phyloP scores from a whole-genome alignment of 169 alveolate genomes.

The Miamiensis avidus region DNA sequence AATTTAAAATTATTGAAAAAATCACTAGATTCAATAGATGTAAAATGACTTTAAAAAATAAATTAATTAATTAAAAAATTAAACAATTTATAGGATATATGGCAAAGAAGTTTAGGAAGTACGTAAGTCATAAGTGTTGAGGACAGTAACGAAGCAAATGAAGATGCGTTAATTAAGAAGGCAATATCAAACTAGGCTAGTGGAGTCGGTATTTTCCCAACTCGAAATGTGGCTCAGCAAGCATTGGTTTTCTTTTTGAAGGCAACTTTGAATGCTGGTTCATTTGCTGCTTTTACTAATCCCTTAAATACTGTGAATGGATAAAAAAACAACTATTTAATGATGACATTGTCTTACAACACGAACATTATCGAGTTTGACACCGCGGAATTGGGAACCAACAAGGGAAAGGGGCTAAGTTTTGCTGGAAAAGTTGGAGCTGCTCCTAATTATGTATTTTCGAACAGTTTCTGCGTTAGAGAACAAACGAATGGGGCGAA shows the following conservation, averaged over 20 bases:
- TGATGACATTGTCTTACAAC: background rate
- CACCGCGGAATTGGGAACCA: background rate
- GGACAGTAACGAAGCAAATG: background rate
- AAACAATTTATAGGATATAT: too few species aligned
- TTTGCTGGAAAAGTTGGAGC: background rate
- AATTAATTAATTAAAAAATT: too few species aligned
- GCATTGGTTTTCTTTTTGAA: background rate
- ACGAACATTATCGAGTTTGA: background rate
- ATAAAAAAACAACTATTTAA: too few species aligned
- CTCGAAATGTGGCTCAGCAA: background rate
- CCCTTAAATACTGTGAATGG: too few species aligned
- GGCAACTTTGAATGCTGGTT: background rate
- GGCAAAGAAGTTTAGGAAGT: background rate
- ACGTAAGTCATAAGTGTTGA: background rate
- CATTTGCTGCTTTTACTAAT: background rate
- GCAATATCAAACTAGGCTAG: background rate
- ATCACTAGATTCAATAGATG: too few species aligned
- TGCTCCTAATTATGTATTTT: too few species aligned
- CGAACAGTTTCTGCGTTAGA: too few species aligned
- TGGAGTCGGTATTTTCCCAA: background rate
- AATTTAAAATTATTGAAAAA: too few species aligned
- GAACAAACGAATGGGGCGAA: too few species aligned
- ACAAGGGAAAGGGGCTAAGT: background rate
- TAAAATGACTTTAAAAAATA: too few species aligned
- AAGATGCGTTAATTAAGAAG: background rate